Base-by-base conservation (phyloP, 1,139 yeast species). In the Diutina scorzettiae region DNA sequence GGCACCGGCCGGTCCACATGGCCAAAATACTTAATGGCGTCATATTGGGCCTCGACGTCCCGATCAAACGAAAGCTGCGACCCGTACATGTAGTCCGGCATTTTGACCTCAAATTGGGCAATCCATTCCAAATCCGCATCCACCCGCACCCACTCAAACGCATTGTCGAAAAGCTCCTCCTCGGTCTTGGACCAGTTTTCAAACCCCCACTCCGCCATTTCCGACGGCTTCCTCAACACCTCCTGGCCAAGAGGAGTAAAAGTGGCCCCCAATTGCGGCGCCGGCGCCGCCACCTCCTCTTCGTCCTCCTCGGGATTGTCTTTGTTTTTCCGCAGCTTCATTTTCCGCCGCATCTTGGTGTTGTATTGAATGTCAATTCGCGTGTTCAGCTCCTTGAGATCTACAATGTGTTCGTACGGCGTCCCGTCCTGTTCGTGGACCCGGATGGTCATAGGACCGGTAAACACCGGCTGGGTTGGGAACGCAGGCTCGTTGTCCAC, bases 381-480 rank as follows among this genome's bases (percentile, higher is more conserved):
- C 0, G 95, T 85, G 49, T 78, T 78, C 2, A 78, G 75, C 45
- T 89, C 97, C 53, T 86, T 85, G 44, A 93, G 66, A 50, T 87
- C 94, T 19, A 93, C 95, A 41, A 93, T 91, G 57, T 93, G 99
- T 55, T 93, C 99, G 54, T 93, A 91, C 0, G 99, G 98, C 0
- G 97, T 86, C n/a, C 98, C 98, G 59, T 93, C 98, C 0, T 96
- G 94, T 57, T 93, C 99, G 56, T 93, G 98, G 37, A 93, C 89
- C 53, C 98, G 69, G 34, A 93, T 84, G 0, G 98, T 93, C 84
- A 93, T 86, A 0, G 98, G 96, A 0, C 99, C 99, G 0, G 83
- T 72, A 51, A 85, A 85, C 1, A 78, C 71, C 3, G 73, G 64
- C 42, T 73, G 74, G 9, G 63, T 59, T 1, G 63, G 60, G 48